Base-by-base conservation (phyloP, 2,329 filamentous ascomycete genomes). In the Trichoderma endophyticum region DNA sequence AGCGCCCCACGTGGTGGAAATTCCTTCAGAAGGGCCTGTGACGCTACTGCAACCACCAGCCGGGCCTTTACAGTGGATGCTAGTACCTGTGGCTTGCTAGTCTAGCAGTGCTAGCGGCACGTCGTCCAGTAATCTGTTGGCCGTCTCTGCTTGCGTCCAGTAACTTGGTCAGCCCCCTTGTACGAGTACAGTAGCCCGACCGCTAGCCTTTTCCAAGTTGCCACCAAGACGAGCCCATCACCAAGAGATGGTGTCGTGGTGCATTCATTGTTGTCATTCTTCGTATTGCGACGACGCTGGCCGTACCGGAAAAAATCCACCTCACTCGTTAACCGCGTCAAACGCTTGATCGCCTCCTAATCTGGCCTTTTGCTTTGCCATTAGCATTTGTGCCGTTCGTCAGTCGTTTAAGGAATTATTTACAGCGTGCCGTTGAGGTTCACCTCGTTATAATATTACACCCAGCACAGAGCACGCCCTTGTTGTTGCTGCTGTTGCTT, bases 181-280 rank as follows among this genome's bases (percentile, higher is more conserved):
- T 39, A 39, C 36, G 36, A 39, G 36, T 18, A 39, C 36, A 39
- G 36, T 18, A 30, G 5, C n/a, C 60, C 11, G 14, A 34, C 21
- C n/a, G 26, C 28, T 54, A 54, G 48, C 21, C 48, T 24, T 54
- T 39, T 15, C 36, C 36, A 39, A 39, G 36, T 39, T 54, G 48
- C 48, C 48, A 54, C 48, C 48, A 54, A 14, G 48, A 54, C 48
- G 48, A 54, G 48, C 28, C 56, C 66, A 70, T 70, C 66, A 36
- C 54, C 39, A 62, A 62, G 64, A 67, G 66, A 70, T 70, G 39
- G 39, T 43, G 57, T 51, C 57, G 56, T 54, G 28, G 59, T 32
- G 57, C 30, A 54, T 62, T 51, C 26, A 15, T 54, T 54, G n/a
- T 34, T 70, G 66, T 62, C 26, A 51, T 61, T 69, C 57, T 69